phyloP scores from a whole-genome alignment of 148 eudicot species.

The Dianthus caryophyllus region DNA sequence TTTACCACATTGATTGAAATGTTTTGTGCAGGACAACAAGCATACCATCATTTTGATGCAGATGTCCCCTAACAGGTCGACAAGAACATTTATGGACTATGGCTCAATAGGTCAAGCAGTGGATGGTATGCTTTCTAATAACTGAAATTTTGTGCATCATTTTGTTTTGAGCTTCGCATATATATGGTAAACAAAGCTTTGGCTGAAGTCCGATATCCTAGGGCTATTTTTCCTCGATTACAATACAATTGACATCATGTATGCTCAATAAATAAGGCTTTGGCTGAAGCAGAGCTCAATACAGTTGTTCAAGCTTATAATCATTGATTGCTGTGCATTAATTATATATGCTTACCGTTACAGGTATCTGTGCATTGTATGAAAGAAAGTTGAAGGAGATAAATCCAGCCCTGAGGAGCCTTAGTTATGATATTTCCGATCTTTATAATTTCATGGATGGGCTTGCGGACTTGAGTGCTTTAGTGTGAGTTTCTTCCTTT shows the following conservation, averaged over 20 bases:
- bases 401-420: constrained; percentile 67
- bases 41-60: constrained; percentile 95
- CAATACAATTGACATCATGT: background rate
- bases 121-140: constrained; percentile 50
- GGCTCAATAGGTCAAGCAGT: constrained; percentile 78
- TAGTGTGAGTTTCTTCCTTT: constrained; percentile 57
- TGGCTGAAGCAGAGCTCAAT: background rate
- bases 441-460: constrained; percentile 94
- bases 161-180: background rate
- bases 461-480: constrained; percentile 87
- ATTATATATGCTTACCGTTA: constrained; percentile 11
- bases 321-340: background rate
- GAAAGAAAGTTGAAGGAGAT: constrained; percentile 91
- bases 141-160: background rate
- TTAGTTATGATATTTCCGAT: constrained; percentile 81
- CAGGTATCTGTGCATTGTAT: constrained; percentile 87
- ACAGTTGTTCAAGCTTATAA: too few relatives aligned
- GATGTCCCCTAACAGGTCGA: constrained; percentile 63
- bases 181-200: background rate
- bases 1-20: background rate
- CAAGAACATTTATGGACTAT: constrained; percentile 91
- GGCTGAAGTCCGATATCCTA: too few relatives aligned
- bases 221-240: too few relatives aligned
- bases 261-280: background rate
- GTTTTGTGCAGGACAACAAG: constrained; percentile 60